Conservation (phyloP, 495 filamentous ascomycete species). For the Aspergillus indologenus region DNA sequence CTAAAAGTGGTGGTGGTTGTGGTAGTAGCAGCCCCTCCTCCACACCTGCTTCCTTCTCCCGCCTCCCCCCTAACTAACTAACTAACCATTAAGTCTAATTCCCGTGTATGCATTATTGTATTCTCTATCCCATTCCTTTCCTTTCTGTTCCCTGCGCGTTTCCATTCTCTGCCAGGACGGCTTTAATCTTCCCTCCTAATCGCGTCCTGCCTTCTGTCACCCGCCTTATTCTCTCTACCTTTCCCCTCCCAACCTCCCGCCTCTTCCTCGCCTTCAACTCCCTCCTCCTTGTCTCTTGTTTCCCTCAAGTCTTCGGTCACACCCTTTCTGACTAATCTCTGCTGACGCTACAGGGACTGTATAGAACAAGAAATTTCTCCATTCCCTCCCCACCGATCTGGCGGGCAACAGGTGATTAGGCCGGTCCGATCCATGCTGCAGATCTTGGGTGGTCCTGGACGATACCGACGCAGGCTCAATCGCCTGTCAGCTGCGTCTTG, state of each 20-base stretch:
- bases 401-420: conserved; percentile 29
- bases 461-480: conserved; percentile 26
- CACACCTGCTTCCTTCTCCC: conserved; percentile 29
- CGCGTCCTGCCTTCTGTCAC: neutral
- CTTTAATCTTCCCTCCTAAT: neutral
- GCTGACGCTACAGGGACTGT: conserved; percentile 16
- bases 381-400: conserved; percentile 16
- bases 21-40: conserved; percentile 30
- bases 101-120: neutral
- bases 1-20: conserved; percentile 13
- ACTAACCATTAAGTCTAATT: neutral
- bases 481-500: conserved; percentile 36
- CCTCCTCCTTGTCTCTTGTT: conserved; percentile 8
- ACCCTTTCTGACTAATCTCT: conserved; percentile 5
- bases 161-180: conserved; percentile 8
- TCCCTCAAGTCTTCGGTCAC: conserved; percentile 10
- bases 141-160: neutral
- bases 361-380: conserved; percentile 15
- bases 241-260: conserved; percentile 10
- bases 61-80: neutral
- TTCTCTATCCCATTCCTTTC: neutral
- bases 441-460: conserved; percentile 28
- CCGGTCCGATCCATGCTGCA: conserved; percentile 34
- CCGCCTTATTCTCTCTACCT: neutral
- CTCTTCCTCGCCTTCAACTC: conserved; percentile 10